Base-by-base conservation (phyloP, 2,329 filamentous ascomycete genomes). In the Arthrobotrys conoides region DNA sequence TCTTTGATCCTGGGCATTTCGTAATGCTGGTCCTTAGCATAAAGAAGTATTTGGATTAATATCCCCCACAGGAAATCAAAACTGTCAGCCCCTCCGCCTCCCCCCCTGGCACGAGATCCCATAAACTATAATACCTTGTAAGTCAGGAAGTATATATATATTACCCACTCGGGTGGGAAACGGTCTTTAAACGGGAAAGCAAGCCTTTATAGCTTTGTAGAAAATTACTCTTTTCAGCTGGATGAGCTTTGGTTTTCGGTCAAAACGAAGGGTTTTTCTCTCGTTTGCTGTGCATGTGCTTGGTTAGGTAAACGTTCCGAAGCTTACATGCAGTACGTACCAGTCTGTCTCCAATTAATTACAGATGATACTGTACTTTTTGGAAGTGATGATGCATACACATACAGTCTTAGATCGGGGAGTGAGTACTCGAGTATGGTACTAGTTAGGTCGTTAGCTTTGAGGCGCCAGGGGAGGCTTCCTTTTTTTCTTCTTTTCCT, bases 21-120 rank as follows among this genome's bases (percentile, higher is more conserved):
- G 49, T 73, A 73, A 73, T 73, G 33, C 30, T 30, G 49, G 16
- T 66, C 27, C 33, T 73, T 51, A 46, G 61, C 63, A 59, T 73
- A 4, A 61, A 66, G 2, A 51, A 67, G 70, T 73, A 73, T 73
- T 73, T 73, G 70, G 67, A 59, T 73, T 67, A 73, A 14, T 38
- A 14, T 44, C 44, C 36, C 57, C 57, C 36, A 24, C 36, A 61
- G 57, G 57, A 61, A 36, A 61, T 3, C 3, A 61, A 61, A 61
- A 61, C 57, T n/a, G 57, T 61, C 57, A 61, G 57, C 57, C 57
- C 57, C 33, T 22, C 55, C 55, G 38, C 10, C 33, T 6, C n/a
- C 30, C 30, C 18, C 27, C 57, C 57, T 27, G 36, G 12, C 57
- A 44, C 57, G 57, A 61, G 57, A 61, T 61, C 36, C 27, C 27